Conservation (phyloP, 2,329 filamentous ascomycete genomes). For the Aspergillus brasiliensis region DNA sequence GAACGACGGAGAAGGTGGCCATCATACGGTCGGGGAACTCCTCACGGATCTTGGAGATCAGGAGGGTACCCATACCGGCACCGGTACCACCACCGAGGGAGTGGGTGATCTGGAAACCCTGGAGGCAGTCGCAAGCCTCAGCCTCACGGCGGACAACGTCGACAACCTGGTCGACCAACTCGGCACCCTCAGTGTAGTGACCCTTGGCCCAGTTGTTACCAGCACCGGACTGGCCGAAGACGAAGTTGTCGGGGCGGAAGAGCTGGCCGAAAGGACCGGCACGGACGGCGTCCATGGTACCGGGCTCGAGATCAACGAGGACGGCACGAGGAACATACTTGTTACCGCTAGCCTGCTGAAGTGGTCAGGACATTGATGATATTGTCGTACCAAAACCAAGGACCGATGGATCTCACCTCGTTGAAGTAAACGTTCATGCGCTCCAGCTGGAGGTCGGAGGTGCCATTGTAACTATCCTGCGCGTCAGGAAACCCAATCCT, state of each 20-base stretch:
- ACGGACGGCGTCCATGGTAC: conserved; percentile 99
- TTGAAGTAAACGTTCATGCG: conserved; percentile 99
- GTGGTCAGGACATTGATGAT: conserved; percentile 10
- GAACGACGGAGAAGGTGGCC: conserved; percentile 98
- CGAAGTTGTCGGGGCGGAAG: conserved; percentile 99
- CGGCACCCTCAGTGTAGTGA: conserved; percentile 99
- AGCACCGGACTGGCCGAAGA: conserved; percentile 98
- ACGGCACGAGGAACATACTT: conserved; percentile 99
- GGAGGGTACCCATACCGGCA: conserved; percentile 99
- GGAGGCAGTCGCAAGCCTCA: conserved; percentile 98
- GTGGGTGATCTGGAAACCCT: conserved; percentile 99
- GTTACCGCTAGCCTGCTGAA: conserved; percentile 67
- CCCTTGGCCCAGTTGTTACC: conserved; percentile 99
- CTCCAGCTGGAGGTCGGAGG: conserved; percentile 98
- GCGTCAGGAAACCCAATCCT: conserved; percentile 26
- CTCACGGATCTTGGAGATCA: conserved; percentile 99
- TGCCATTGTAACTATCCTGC: conserved; percentile 81
- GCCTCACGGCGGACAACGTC: conserved; percentile 98
- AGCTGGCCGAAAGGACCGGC: conserved; percentile 97
- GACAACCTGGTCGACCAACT: conserved; percentile 96
- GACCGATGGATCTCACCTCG: conserved; percentile 59
- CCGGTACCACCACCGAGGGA: conserved; percentile 99
- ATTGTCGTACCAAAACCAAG: not conserved
- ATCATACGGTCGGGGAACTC: conserved; percentile 99
- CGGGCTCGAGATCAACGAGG: conserved; percentile 98